phyloP scores from a whole-genome alignment of 164 flowering plant species.

The Chimonanthus salicifolius region DNA sequence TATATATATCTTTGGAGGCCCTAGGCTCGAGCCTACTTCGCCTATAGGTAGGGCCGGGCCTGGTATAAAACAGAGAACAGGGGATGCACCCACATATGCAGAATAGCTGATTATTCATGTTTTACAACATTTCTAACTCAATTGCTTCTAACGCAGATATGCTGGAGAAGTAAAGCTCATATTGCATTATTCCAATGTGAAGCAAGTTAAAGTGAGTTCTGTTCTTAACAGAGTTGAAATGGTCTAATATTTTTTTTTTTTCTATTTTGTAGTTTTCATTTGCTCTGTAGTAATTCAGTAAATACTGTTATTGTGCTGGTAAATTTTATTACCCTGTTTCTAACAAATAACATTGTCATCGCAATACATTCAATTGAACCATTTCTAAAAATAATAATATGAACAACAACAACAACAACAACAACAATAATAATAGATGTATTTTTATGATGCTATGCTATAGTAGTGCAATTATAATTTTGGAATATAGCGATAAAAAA shows the following conservation, averaged over 20 bases:
- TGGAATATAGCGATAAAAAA: background rate
- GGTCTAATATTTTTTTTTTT: too few relatives aligned
- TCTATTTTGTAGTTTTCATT: background rate
- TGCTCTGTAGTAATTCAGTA: background rate
- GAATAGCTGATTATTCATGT: too few relatives aligned
- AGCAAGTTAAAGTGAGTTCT: slow-evolving; percentile 21
- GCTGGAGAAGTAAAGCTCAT: slow-evolving; percentile 83
- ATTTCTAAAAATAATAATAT: too few relatives aligned
- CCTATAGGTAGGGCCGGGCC: too few relatives aligned
- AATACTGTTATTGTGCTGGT: too few relatives aligned
- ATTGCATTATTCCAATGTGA: slow-evolving; percentile 52
- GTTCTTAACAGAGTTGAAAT: background rate
- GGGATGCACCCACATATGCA: background rate
- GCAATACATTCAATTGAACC: too few relatives aligned
- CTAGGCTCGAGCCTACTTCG: too few relatives aligned
- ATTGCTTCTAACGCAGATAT: slow-evolving; percentile 31
- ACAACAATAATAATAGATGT: too few relatives aligned
- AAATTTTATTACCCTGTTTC: too few relatives aligned
- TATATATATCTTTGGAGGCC: too few relatives aligned
- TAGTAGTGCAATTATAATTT: background rate
- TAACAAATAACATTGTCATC: too few relatives aligned
- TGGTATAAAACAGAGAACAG: background rate
- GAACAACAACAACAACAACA: too few relatives aligned
- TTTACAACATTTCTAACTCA: background rate
- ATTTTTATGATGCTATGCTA: background rate